phyloP scores from a whole-genome alignment of 768 basidiomycete genomes.

The Paxillus involutus region DNA sequence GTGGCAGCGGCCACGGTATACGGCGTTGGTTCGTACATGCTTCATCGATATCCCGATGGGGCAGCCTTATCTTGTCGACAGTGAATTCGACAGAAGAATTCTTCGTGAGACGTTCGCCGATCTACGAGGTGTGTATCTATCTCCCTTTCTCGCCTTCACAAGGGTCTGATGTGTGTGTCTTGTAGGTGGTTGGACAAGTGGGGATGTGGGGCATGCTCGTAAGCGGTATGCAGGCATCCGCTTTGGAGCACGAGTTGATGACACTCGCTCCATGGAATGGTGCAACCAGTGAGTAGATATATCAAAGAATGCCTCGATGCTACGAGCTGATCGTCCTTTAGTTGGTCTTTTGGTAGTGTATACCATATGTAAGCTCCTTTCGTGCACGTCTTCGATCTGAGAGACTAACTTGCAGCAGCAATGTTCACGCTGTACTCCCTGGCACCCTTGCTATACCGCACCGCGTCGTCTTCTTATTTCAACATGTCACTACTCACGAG shows the following conservation, averaged over 20 bases:
- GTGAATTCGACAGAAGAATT: slow-evolving; percentile 90
- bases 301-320: slow-evolving; percentile 35
- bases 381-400: not conserved
- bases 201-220: slow-evolving; percentile 83
- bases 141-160: not conserved
- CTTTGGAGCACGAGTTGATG: slow-evolving; percentile 67
- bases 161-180: not conserved
- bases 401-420: slow-evolving; percentile 36
- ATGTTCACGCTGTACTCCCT: slow-evolving; percentile 83
- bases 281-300: slow-evolving; percentile 51
- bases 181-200: slow-evolving; percentile 75
- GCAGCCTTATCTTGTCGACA: slow-evolving; percentile 28
- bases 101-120: slow-evolving; percentile 74
- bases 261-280: slow-evolving; percentile 67
- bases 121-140: slow-evolving; percentile 60
- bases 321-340: slow-evolving; percentile 25
- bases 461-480: slow-evolving; percentile 83
- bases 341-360: slow-evolving; percentile 51
- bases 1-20: slow-evolving; percentile 82
- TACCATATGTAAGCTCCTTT: slow-evolving; percentile 33
- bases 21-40: slow-evolving; percentile 64
- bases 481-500: slow-evolving; percentile 84
- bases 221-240: slow-evolving; percentile 71
- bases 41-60: not conserved
- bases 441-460: slow-evolving; percentile 78